Base-by-base conservation (phyloP, 1,139 yeast genomes). In the Lodderomyces jiufengensis region DNA sequence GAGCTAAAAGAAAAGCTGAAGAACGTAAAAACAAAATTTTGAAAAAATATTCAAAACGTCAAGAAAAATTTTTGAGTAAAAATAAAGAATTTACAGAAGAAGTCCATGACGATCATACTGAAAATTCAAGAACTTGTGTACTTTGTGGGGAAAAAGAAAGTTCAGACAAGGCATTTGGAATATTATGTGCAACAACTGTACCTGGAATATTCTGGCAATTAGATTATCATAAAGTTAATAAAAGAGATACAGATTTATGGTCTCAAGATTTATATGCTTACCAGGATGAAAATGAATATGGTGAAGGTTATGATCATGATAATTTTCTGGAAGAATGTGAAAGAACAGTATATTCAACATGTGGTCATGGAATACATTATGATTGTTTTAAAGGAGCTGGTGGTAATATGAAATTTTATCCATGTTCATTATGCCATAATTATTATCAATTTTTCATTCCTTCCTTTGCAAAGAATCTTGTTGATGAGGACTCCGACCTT, bases 281-380 rank as follows among this genome's bases (percentile, higher is more conserved):
- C n/a, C 50, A 45, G 3, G 33, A 43, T 2, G 36, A 43, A 3
- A 37, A 40, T 1, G 42, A 50, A 5, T 64, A 52, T 40, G 66
- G 70, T 3, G 37, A 27, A 15, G 70, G 69, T 0, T 61, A 52
- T 38, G 32, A 34, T 13, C 9, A 23, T 6, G 15, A 6, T n/a
- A 11, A 14, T 11, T 16, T 31, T 16, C 10, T 16, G 3, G 27
- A 33, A 6, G 22, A 18, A 13, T 41, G 46, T 36, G 46, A 45
- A 32, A 55, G 58, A 8, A 40, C 60, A 27, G 78, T 76, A 4
- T 60, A 73, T 12, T 63, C 75, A 3, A 78, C 85, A 2, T 83
- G 92, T 61, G 80, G 84, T 15, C 94, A 83, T 56, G 79, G 78
- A 8, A 72, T 82, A 61, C 94, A 83, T 54, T 68, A 61, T 43